Percentiles rank a stretch among this genome's conserved stretches.
These are phyloP conservation scores for Hypoxylon intermedium DNA, from an alignment of 495 filamentous ascomycete species.

Conservation along the genomic window DNA sequence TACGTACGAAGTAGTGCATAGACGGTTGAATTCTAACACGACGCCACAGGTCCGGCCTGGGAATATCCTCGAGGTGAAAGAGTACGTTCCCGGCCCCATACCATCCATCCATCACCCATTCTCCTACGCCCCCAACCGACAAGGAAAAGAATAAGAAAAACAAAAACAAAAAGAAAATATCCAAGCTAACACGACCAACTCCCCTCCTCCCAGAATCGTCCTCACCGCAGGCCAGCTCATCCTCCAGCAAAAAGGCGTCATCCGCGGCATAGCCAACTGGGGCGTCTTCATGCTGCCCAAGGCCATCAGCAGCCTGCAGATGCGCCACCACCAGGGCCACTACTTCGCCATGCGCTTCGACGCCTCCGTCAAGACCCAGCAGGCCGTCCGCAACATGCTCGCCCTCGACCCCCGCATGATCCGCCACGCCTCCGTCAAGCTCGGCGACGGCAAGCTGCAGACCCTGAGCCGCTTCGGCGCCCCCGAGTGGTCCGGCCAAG, in stretches of 20 bases:
- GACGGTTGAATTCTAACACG: conserved; percentile 22
- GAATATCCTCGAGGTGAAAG: conserved; percentile 86
- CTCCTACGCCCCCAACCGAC: background rate
- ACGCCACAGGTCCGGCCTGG: conserved; percentile 69
- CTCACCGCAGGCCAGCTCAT: conserved; percentile 82
- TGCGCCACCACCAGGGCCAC: conserved; percentile 79
- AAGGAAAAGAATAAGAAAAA: background rate
- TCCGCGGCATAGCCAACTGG: conserved; percentile 95
- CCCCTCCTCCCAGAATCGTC: conserved; percentile 92
- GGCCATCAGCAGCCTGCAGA: conserved; percentile 75
- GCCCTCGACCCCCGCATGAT: conserved; percentile 92
- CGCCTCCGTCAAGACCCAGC: conserved; percentile 70
- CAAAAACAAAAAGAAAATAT: conserved; percentile 25
- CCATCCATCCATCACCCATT: conserved; percentile 2
- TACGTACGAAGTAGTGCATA: background rate
- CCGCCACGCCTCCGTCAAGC: conserved; percentile 81
- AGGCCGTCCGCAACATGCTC: conserved; percentile 73
- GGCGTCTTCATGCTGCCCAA: conserved; percentile 84
- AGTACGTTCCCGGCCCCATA: conserved; percentile 62
- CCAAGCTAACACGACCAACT: background rate
- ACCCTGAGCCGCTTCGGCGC: conserved; percentile 68
- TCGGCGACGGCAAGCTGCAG: conserved; percentile 77
- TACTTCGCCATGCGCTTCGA: conserved; percentile 99
- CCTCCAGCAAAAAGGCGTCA: conserved; percentile 83
- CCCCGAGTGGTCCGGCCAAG: conserved; percentile 58